Conservation (phyloP, 768 basidiomycete species). For the Mycena albidolilacea region DNA sequence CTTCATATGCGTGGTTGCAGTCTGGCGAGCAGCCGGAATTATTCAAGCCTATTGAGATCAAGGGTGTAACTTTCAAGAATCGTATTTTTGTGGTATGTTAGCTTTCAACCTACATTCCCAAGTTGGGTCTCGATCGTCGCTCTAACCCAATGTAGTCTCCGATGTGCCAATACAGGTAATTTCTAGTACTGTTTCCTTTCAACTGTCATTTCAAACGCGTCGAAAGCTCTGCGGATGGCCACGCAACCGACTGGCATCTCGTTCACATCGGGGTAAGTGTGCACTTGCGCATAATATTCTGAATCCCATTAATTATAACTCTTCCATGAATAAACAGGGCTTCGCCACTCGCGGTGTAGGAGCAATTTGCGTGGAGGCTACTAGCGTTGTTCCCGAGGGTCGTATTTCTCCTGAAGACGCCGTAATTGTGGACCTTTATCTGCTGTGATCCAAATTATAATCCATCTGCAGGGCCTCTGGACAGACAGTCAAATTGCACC, state of each 20-base stretch:
- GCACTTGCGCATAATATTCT: background rate
- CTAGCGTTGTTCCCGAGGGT: constrained; percentile 80
- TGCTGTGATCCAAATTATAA: background rate
- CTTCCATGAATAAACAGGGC: constrained; percentile 49
- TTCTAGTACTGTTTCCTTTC: constrained; percentile 43
- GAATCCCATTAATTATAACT: background rate
- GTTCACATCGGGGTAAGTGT: constrained; percentile 78
- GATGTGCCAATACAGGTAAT: constrained; percentile 88
- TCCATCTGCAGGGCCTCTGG: constrained; percentile 72
- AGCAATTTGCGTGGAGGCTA: constrained; percentile 81
- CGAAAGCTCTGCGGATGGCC: constrained; percentile 59
- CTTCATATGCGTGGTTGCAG: constrained; percentile 48
- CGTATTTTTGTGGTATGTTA: constrained; percentile 74
- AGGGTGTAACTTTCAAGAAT: constrained; percentile 79
- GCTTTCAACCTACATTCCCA: background rate
- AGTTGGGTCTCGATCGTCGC: background rate
- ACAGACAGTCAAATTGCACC: constrained; percentile 80
- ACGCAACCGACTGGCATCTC: constrained; percentile 87
- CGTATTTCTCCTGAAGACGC: constrained; percentile 84
- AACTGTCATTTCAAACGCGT: background rate
- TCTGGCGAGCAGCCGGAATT: constrained; percentile 63
- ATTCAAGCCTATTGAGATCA: constrained; percentile 77
- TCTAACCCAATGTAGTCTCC: constrained; percentile 62
- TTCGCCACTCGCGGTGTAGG: constrained; percentile 82
- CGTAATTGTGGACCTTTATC: constrained; percentile 52